Percentiles rank a stretch among this genome's conserved stretches.
phyloP scores from a whole-genome alignment of 345 rosid genomes.

The Dovyalis caffra region DNA sequence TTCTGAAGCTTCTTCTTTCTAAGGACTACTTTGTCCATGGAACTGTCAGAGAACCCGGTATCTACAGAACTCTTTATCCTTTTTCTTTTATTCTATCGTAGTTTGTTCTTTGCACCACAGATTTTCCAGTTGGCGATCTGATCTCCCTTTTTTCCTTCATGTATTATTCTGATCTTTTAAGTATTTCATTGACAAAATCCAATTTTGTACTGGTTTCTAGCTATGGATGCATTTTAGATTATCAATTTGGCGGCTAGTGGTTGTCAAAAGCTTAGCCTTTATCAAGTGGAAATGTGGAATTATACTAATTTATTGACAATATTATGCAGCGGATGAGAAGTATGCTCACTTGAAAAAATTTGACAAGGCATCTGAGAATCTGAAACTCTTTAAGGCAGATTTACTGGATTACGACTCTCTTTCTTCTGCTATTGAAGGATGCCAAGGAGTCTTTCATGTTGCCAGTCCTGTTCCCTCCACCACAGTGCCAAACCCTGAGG shows the following conservation, averaged over 20 bases:
- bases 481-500: slow-evolving; percentile 41
- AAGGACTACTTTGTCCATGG: slow-evolving; percentile 52
- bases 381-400: slow-evolving; percentile 66
- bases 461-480: slow-evolving; percentile 60
- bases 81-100: no score
- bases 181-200: neutral
- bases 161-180: neutral
- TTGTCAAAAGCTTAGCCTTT: neutral
- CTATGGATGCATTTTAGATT: neutral
- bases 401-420: slow-evolving; percentile 50
- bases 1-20: slow-evolving; percentile 55
- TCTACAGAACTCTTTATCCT: no score
- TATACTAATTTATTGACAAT: neutral
- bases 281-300: no score
- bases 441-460: slow-evolving; percentile 64
- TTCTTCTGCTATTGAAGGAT: slow-evolving; percentile 48
- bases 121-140: no score
- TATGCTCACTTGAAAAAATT: slow-evolving; percentile 49
- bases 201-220: neutral
- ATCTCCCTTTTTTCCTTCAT: neutral
- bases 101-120: no score
- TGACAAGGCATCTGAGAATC: slow-evolving; percentile 51
- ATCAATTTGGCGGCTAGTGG: neutral
- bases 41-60: slow-evolving; percentile 29
- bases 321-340: slow-evolving; percentile 43